Evolutionary conservation across 345 rosid genomes (phyloP).

Genomic region (sweet orange (Citrus sinensis)): DVS_A1.0 CM039166.1:25340501-25341000

Average conservation of each 20-base stretch:
- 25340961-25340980: constrained; percentile 17
- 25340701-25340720: constrained; percentile 99
- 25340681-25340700: constrained; percentile 90
- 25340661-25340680: constrained; percentile 88
- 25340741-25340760: constrained; percentile 95
- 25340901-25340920: constrained; percentile 99
- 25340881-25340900: constrained; percentile 98
- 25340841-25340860: constrained; percentile 97
- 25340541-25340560: constrained; percentile 91
- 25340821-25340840: constrained; percentile 94
- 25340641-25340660: constrained; percentile 83
- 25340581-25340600: constrained; percentile 97
- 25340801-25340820: constrained; percentile 78
- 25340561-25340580: constrained; percentile 94
- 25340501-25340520: constrained; percentile 80
- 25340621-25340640: constrained; percentile 94
- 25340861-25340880: constrained; percentile 90
- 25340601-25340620: constrained; percentile 95
- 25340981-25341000: neutral
- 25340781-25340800: constrained; percentile 98
- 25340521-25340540: constrained; percentile 92
- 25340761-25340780: constrained; percentile 97
- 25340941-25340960: constrained; percentile 99
- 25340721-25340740: constrained; percentile 83
- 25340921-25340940: constrained; percentile 96